These are phyloP conservation scores for Leishmania arabica DNA, from an alignment of 208 protist species.

Conservation along the genomic window DNA sequence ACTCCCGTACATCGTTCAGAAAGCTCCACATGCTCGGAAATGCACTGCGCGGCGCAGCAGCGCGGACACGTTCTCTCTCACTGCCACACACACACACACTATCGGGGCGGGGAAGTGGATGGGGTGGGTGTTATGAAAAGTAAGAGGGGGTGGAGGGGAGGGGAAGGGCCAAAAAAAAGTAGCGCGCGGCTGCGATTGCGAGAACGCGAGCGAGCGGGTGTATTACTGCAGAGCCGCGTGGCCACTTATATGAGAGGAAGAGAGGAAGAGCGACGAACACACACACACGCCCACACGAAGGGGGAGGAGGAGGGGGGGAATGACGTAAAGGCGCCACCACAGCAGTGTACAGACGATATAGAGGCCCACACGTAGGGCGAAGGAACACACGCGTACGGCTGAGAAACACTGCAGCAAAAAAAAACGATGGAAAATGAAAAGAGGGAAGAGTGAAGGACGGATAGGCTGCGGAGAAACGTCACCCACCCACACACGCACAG, in stretches of 20 bases:
- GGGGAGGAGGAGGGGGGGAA: not conserved
- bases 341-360: not conserved
- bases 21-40: conserved; percentile 21
- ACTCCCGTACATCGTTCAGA: conserved; percentile 29
- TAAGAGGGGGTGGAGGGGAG: not conserved
- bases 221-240: not conserved
- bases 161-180: not conserved
- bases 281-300: not conserved
- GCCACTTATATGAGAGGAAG: not conserved
- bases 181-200: not conserved
- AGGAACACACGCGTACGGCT: not conserved
- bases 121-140: not conserved
- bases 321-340: not conserved
- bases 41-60: not conserved
- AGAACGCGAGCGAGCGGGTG: not conserved
- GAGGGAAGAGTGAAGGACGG: not conserved
- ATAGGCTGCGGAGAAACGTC: not conserved
- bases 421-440: not conserved
- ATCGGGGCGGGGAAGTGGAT: not conserved
- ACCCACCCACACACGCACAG: not conserved
- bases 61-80: not conserved
- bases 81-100: not conserved
- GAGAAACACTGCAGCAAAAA: not conserved
- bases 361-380: not conserved
- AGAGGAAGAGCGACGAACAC: not conserved